A percentile compares a stretch with the other conserved stretches of the same genome.
phyloP scores from a whole-genome alignment of 2,329 filamentous ascomycete species.

The Fusarium torulosum region DNA sequence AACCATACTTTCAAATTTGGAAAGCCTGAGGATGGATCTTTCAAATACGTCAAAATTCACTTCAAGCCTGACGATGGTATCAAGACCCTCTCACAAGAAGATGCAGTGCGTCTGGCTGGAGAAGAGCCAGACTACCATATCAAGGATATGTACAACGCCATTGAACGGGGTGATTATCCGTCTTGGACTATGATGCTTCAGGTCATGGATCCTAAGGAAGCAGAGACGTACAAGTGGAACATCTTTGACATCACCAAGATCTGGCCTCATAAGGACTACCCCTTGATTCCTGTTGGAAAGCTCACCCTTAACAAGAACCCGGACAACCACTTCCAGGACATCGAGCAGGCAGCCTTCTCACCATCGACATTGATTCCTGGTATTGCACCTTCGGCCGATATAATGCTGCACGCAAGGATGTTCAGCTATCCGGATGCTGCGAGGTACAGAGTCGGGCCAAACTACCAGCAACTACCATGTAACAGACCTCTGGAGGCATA shows the following conservation, averaged over 20 bases:
- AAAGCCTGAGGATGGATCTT: slow-evolving; percentile 13
- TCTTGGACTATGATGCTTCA: not conserved
- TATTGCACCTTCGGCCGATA: slow-evolving; percentile 61
- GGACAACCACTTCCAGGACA: slow-evolving; percentile 62
- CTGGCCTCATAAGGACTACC: slow-evolving; percentile 8
- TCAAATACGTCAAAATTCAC: slow-evolving; percentile 18
- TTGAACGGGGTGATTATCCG: not conserved
- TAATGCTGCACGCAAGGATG: slow-evolving; percentile 61
- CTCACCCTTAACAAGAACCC: slow-evolving; percentile 10
- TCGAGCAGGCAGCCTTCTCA: slow-evolving; percentile 65
- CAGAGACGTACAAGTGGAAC: slow-evolving; percentile 7
- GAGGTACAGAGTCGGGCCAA: slow-evolving; percentile 65
- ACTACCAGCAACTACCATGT: slow-evolving; percentile 62
- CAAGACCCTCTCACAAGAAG: slow-evolving; percentile 1
- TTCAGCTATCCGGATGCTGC: slow-evolving; percentile 64
- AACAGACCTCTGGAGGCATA: slow-evolving; percentile 32
- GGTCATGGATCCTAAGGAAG: slow-evolving; percentile 12
- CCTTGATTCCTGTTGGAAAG: slow-evolving; percentile 1
- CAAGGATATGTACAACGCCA: slow-evolving; percentile 6
- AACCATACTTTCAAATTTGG: slow-evolving; percentile 16
- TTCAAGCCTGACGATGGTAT: slow-evolving; percentile 15
- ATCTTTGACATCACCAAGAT: slow-evolving; percentile 20
- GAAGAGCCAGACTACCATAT: slow-evolving; percentile 13
- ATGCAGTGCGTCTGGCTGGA: not conserved
- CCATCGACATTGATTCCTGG: slow-evolving; percentile 64